phyloP scores from a whole-genome alignment of 495 filamentous ascomycete species.

The Neurospora sp. region DNA sequence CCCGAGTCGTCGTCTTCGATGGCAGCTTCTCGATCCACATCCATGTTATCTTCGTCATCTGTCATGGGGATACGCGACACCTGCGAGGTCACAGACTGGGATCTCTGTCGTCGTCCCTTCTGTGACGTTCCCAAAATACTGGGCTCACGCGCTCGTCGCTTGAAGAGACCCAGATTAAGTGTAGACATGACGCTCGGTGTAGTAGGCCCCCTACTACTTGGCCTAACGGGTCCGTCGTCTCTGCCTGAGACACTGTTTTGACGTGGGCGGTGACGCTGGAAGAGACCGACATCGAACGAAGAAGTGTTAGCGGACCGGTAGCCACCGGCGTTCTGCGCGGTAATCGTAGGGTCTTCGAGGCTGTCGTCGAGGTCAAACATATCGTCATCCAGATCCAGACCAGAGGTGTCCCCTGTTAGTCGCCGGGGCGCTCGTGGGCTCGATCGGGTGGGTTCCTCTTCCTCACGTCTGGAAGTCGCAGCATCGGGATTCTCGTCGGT shows the following conservation, averaged over 20 bases:
- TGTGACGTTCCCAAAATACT: slow-evolving; percentile 36
- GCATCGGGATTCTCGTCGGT: slow-evolving; percentile 9
- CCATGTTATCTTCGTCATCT: not conserved
- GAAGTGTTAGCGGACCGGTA: slow-evolving; percentile 36
- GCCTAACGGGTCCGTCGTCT: slow-evolving; percentile 34
- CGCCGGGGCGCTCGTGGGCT: slow-evolving; percentile 12
- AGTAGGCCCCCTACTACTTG: slow-evolving; percentile 36
- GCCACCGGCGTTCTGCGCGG: slow-evolving; percentile 16
- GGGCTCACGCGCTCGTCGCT: slow-evolving; percentile 33
- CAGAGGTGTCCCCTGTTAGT: slow-evolving; percentile 27
- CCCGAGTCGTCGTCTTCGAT: slow-evolving; percentile 28
- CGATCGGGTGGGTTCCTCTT: slow-evolving; percentile 15
- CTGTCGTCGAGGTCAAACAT: slow-evolving; percentile 37
- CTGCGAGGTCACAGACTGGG: slow-evolving; percentile 17
- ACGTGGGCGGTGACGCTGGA: slow-evolving; percentile 31
- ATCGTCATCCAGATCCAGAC: slow-evolving; percentile 36
- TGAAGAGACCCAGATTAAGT: slow-evolving; percentile 37
- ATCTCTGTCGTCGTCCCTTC: slow-evolving; percentile 23
- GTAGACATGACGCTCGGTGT: slow-evolving; percentile 35
- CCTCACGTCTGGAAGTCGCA: slow-evolving; percentile 7
- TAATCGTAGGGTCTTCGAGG: slow-evolving; percentile 22
- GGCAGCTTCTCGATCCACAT: slow-evolving; percentile 1
- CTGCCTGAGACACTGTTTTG: slow-evolving; percentile 36
- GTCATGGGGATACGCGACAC: slow-evolving; percentile 4
- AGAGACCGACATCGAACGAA: slow-evolving; percentile 29